Conservation (phyloP, 208 protist genomes). For the Angomonas desouzai region DNA sequence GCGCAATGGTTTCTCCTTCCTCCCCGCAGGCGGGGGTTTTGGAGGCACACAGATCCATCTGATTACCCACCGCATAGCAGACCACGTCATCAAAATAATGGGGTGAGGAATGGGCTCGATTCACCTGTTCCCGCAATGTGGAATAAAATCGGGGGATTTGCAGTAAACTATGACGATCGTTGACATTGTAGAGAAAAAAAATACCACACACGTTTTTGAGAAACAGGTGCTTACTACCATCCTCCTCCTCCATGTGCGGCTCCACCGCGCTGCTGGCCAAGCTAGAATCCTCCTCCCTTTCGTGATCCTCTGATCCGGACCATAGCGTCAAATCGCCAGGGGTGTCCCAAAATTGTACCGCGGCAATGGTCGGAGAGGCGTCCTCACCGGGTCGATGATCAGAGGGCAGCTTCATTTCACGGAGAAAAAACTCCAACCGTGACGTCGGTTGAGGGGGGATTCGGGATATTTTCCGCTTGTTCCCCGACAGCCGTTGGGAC, state of each 20-base stretch:
- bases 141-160: not conserved
- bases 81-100: slow-evolving; percentile 4
- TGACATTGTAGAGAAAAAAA: slow-evolving; percentile 1
- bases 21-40: not conserved
- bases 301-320: not conserved
- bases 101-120: not conserved
- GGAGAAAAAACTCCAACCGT: not conserved
- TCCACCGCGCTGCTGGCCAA: not conserved
- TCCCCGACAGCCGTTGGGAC: not conserved
- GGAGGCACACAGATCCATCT: not conserved
- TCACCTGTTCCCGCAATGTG: not conserved
- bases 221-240: not conserved
- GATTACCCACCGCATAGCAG: not conserved
- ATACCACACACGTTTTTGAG: slow-evolving; percentile 2
- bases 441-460: not conserved
- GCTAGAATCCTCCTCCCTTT: not conserved
- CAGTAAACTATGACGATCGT: not conserved
- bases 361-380: not conserved
- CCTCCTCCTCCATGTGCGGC: not conserved
- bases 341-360: slow-evolving; percentile 5
- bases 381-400: not conserved
- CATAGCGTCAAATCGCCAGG: not conserved
- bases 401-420: not conserved
- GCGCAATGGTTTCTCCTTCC: not conserved
- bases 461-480: not conserved